Conservation (phyloP, 306 rosid genomes). For the Comarum palustre region DNA sequence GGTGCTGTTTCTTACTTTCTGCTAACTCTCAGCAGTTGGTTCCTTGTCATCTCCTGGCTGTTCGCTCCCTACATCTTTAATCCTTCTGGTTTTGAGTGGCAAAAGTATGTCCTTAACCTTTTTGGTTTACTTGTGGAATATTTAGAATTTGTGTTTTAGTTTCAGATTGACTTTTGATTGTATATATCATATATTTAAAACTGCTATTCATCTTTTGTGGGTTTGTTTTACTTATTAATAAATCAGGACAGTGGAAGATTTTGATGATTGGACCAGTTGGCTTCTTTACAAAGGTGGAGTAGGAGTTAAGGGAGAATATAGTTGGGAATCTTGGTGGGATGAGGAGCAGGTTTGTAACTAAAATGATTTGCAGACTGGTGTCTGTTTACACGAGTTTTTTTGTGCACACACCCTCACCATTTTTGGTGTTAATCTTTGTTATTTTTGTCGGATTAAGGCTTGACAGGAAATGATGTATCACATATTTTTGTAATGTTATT, state of each 20-base stretch:
- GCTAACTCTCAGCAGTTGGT: constrained; percentile 95
- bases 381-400: not conserved
- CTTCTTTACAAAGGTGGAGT: constrained; percentile 98
- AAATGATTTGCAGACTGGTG: not conserved
- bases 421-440: not conserved
- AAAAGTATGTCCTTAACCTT: constrained; percentile 60
- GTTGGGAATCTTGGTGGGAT: constrained; percentile 99
- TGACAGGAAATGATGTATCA: not conserved
- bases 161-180: not conserved
- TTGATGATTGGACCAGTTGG: constrained; percentile 98
- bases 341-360: constrained; percentile 78
- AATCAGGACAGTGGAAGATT: constrained; percentile 96
- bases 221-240: constrained; percentile 24
- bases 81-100: constrained; percentile 99
- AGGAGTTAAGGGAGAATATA: constrained; percentile 88
- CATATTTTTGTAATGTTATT: not conserved
- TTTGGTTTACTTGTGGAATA: constrained; percentile 7
- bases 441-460: not conserved
- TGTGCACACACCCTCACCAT: not conserved
- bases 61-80: constrained; percentile 96
- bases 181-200: not conserved
- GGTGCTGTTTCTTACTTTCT: constrained; percentile 80
- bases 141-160: constrained; percentile 8
- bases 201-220: not conserved
- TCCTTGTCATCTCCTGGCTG: constrained; percentile 97